These are phyloP conservation scores for Williopsis jadinii DNA, from an alignment of 1,139 yeast species.

Conservation along the genomic window DNA sequence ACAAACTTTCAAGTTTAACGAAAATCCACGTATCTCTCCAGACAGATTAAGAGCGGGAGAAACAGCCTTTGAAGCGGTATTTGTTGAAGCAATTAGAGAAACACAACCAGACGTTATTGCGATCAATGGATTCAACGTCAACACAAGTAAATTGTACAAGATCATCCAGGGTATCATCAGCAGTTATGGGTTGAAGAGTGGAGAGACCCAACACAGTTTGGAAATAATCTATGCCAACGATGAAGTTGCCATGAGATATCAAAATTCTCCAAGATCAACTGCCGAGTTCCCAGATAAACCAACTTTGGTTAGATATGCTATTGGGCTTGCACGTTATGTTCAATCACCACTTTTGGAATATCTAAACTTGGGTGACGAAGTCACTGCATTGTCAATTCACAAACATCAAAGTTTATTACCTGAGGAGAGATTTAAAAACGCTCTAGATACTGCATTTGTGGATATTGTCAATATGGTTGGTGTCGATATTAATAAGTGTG, in stretches of 20 bases:
- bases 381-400: constrained; percentile 65
- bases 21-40: constrained; percentile 44
- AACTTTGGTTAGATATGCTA: constrained; percentile 73
- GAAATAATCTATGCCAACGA: constrained; percentile 79
- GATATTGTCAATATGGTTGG: constrained; percentile 91
- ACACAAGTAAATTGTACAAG: constrained; percentile 54
- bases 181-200: constrained; percentile 48
- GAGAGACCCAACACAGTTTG: constrained; percentile 28
- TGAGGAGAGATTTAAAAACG: constrained; percentile 54
- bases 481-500: constrained; percentile 86
- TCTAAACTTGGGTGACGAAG: constrained; percentile 68
- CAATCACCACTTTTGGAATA: constrained; percentile 91
- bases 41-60: constrained; percentile 33
- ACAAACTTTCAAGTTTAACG: constrained; percentile 72
- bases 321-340: constrained; percentile 83
- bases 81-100: constrained; percentile 46
- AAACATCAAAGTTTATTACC: constrained; percentile 70
- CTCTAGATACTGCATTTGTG: constrained; percentile 77
- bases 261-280: constrained; percentile 69
- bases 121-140: constrained; percentile 80
- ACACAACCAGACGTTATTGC: constrained; percentile 83
- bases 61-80: constrained; percentile 44
- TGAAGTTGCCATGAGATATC: constrained; percentile 87
- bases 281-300: constrained; percentile 87
- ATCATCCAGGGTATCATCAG: constrained; percentile 52